Evolutionary conservation across 257 asterid genomes (phyloP).

Genomic region (Penstemon davidsonii): DNA sequence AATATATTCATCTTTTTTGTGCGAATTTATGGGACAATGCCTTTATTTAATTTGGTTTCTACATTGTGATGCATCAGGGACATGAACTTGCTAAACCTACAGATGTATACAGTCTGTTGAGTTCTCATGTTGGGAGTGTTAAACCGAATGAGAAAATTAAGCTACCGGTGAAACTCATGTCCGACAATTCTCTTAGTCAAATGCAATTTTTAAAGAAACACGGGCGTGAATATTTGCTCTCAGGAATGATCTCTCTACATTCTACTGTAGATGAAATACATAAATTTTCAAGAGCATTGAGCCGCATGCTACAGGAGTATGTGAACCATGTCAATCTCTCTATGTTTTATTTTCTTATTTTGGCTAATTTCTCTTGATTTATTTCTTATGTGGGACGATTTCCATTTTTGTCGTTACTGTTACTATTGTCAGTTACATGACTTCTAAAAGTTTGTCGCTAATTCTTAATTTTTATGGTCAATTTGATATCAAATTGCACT

Average conservation of each 20-base stretch:
- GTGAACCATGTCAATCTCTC: conserved; percentile 20
- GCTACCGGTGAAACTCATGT: conserved; percentile 30
- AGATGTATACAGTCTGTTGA: conserved; percentile 54
- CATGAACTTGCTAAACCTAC: conserved; percentile 50
- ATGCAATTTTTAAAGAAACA: conserved; percentile 37
- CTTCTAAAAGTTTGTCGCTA: too few species aligned
- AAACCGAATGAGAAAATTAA: conserved; percentile 33
- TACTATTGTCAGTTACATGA: too few species aligned
- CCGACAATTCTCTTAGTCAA: conserved; percentile 41
- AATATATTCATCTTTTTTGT: background rate
- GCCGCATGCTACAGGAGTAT: conserved; percentile 67
- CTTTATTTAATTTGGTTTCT: conserved; percentile 8
- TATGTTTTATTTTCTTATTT: too few species aligned
- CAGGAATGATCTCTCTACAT: conserved; percentile 30
- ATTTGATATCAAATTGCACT: too few species aligned
- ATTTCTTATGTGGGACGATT: too few species aligned
- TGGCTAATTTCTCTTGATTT: too few species aligned
- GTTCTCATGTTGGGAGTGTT: conserved; percentile 27
- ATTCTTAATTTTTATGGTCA: too few species aligned
- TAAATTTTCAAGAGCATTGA: conserved; percentile 50
- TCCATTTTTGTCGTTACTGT: too few species aligned
- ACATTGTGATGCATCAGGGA: conserved; percentile 53
- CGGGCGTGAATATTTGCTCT: conserved; percentile 29
- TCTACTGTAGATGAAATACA: conserved; percentile 47
- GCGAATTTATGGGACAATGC: too few species aligned